Base-by-base conservation (phyloP, 2,329 filamentous ascomycete species). In the Talaromyces sp. region DNA sequence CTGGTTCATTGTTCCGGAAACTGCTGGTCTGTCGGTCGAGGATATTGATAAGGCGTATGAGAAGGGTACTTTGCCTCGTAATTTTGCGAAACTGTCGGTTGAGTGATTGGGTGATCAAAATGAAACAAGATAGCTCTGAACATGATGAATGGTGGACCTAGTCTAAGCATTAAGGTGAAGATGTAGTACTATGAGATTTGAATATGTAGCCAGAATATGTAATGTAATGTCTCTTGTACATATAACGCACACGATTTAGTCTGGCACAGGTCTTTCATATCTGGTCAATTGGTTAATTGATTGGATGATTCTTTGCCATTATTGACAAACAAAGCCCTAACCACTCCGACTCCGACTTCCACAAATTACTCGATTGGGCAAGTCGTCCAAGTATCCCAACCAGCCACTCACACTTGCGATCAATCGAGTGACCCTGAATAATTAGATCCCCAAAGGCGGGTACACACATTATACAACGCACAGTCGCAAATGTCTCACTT, bases 41-140 rank as follows among this genome's bases (percentile, higher is more conserved):
- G 40, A 60, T 16, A 40, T 60, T 25, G 57, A 60, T 50, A 33
- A 57, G 25, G 55, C 55, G 14, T 52, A 52, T 33, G 48, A 52
- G 48, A 52, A 33, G 25, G 48, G 48, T 31, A 52, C 31, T 31
- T 21, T 25, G 14, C 25, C 48, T 4, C 9, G 25, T 3, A 8
- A 52, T 1, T 52, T 52, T 18, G 25, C 25, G n/a, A 52, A 52
- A 25, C 48, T 52, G 31, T 25, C 14, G 6, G 48, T 16, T n/a
- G 25, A 52, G 14, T 52, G 48, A 50, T n/a, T 18, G 2, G 42
- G 23, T 18, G 18, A 44, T 23, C 12, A 8, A 39, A 39, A 14
- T 14, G 2, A 14, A 39, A 14, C 14, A 16, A 14, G 14, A 5
- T 16, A 44, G 11, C n/a, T n/a, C n/a, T n/a, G n/a, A n/a, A n/a